A percentile compares a stretch with the other conserved stretches of the same genome.
These are phyloP conservation scores for Apiotrichum gracile DNA, from an alignment of 1,284 basidiomycete species.

Conservation along the genomic window DNA sequence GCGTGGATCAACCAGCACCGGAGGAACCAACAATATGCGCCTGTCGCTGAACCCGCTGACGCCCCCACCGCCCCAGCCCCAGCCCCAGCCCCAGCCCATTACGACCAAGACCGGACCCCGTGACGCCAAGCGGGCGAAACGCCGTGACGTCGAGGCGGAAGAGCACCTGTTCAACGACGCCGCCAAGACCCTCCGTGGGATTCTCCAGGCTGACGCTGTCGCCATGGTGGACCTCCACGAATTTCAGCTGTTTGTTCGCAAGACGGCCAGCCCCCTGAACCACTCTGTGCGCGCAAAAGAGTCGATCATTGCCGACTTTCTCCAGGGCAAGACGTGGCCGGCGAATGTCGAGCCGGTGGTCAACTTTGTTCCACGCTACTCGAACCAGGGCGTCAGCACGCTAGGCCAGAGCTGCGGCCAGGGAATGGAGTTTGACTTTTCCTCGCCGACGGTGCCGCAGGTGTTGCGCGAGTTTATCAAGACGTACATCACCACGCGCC, in stretches of 20 bases:
- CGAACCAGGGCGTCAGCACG: constrained; percentile 7
- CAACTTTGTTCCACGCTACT: constrained; percentile 17
- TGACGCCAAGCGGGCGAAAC: constrained; percentile 23
- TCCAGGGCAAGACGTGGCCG: constrained; percentile 34
- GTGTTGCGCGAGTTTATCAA: constrained; percentile 23
- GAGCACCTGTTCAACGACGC: constrained; percentile 25
- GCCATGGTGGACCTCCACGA: constrained; percentile 32
- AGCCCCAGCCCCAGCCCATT: neutral
- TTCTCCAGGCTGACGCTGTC: constrained; percentile 35
- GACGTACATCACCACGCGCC: constrained; percentile 22
- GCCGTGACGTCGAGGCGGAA: constrained; percentile 17
- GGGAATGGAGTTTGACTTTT: constrained; percentile 20
- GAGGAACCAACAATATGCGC: neutral
- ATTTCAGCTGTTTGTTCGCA: constrained; percentile 34
- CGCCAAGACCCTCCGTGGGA: constrained; percentile 24
- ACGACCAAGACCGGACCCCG: constrained; percentile 27
- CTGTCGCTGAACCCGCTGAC: no score
- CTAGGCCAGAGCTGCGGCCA: constrained; percentile 19
- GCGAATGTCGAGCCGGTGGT: constrained; percentile 30
- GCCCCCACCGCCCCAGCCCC: no score
- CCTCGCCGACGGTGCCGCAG: constrained; percentile 6
- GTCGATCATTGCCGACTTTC: constrained; percentile 25
- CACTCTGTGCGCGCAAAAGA: constrained; percentile 17
- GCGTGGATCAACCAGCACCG: neutral
- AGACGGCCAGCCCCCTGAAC: neutral